These are phyloP conservation scores for Aureobasidium sp. DNA, from an alignment of 2,329 filamentous ascomycete species.

Conservation along the genomic window DNA sequence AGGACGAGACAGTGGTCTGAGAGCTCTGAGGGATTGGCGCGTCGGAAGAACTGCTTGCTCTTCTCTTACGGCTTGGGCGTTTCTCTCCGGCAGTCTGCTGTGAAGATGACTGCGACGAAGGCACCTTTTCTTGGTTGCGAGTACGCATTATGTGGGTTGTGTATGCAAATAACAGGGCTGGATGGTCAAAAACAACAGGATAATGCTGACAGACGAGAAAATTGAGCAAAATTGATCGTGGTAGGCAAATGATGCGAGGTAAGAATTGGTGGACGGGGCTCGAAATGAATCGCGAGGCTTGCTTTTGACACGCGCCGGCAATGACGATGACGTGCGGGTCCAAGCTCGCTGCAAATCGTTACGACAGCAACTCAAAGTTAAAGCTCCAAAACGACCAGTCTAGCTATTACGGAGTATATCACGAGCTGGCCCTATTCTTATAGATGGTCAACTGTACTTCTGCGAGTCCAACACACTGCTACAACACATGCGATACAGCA, in stretches of 20 bases:
- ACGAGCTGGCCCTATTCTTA: neutral
- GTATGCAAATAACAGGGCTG: neutral
- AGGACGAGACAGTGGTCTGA: neutral
- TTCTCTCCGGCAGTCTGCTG: neutral
- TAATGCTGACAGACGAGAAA: neutral
- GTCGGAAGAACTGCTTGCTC: constrained; percentile 13
- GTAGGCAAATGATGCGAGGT: neutral
- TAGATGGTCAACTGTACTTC: neutral
- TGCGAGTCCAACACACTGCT: neutral
- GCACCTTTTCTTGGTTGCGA: constrained; percentile 13
- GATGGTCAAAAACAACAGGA: neutral
- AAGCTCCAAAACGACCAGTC: neutral
- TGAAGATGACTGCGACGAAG: constrained; percentile 1
- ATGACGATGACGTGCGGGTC: neutral
- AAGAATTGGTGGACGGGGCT: neutral
- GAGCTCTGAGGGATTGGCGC: constrained; percentile 8
- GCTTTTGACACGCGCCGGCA: neutral
- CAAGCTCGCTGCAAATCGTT: neutral
- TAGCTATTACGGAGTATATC: no score
- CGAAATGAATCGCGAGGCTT: neutral
- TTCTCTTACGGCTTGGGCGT: constrained; percentile 13
- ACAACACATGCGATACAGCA: neutral
- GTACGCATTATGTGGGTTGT: constrained; percentile 7
- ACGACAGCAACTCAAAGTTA: neutral
- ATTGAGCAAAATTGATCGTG: neutral